These are phyloP conservation scores for Erythrophleum fordii DNA, from an alignment of 306 rosid genomes.

Conservation along the genomic window DNA sequence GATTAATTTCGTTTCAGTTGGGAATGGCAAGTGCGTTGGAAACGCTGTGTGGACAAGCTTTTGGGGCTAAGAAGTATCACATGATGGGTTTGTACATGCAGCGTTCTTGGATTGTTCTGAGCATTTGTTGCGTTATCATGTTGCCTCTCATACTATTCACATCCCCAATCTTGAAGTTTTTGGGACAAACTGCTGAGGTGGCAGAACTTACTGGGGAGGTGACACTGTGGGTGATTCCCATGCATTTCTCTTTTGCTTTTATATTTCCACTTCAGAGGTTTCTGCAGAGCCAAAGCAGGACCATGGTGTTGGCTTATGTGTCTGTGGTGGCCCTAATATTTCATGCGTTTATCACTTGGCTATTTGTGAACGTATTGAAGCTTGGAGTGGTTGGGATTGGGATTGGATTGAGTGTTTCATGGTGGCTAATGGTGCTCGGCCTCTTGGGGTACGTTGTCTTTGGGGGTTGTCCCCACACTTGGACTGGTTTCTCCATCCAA, in stretches of 20 bases:
- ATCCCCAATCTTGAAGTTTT: conserved; percentile 41
- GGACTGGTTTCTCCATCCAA: conserved; percentile 50
- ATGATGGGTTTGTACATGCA: conserved; percentile 60
- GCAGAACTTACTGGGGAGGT: conserved; percentile 49
- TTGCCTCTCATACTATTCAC: conserved; percentile 45
- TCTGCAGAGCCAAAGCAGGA: conserved; percentile 53
- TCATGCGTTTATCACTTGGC: conserved; percentile 43
- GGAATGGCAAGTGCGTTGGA: conserved; percentile 69
- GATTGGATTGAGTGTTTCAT: conserved; percentile 47
- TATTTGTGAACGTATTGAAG: conserved; percentile 35
- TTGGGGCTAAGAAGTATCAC: conserved; percentile 47
- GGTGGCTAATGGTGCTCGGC: conserved; percentile 52
- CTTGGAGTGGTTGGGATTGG: conserved; percentile 51
- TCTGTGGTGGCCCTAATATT: conserved; percentile 37
- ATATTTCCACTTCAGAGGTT: conserved; percentile 57
- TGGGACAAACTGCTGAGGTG: conserved; percentile 52
- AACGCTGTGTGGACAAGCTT: conserved; percentile 65
- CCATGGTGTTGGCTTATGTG: conserved; percentile 42
- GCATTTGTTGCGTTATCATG: conserved; percentile 39
- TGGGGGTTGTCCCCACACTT: conserved; percentile 57
- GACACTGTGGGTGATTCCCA: conserved; percentile 50
- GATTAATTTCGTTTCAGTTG: conserved; percentile 19
- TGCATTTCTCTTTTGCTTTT: conserved; percentile 55
- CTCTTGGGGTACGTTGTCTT: conserved; percentile 29
- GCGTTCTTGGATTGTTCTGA: conserved; percentile 52